These are phyloP conservation scores for Opeltia flavorubescens DNA, from an alignment of 495 filamentous ascomycete genomes.

Conservation along the genomic window DNA sequence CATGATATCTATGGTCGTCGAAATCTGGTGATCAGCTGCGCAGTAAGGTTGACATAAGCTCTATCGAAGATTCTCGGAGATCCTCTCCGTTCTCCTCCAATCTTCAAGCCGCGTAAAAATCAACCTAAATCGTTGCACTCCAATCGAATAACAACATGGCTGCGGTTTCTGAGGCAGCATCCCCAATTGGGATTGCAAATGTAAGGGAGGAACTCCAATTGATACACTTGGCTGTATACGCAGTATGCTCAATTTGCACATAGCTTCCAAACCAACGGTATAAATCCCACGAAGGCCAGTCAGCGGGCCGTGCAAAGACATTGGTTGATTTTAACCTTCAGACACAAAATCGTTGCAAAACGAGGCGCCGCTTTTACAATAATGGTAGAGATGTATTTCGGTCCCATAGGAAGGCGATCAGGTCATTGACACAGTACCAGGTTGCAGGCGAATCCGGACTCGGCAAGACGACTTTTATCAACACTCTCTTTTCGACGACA, in stretches of 20 bases:
- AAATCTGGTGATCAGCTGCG: too few relatives aligned
- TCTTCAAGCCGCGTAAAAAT: background rate
- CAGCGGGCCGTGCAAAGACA: slow-evolving; percentile 1
- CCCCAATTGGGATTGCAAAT: slow-evolving; percentile 99
- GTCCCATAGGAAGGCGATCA: background rate
- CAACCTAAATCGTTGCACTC: background rate
- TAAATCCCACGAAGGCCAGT: background rate
- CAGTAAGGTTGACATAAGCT: background rate
- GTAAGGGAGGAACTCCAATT: slow-evolving; percentile 27
- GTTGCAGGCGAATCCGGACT: slow-evolving; percentile 97
- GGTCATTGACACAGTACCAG: slow-evolving; percentile 25
- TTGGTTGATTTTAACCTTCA: slow-evolving; percentile 13
- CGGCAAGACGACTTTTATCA: slow-evolving; percentile 99
- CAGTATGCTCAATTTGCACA: slow-evolving; percentile 7
- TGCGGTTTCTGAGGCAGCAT: slow-evolving; percentile 66
- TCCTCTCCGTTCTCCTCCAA: background rate
- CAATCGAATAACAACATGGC: slow-evolving; percentile 44
- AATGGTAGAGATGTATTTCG: slow-evolving; percentile 51
- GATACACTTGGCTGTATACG: background rate
- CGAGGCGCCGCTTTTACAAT: slow-evolving; percentile 97
- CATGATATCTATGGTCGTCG: too few relatives aligned
- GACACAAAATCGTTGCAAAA: slow-evolving; percentile 99
- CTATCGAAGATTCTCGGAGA: background rate
- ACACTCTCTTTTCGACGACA: slow-evolving; percentile 97
- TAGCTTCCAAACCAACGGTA: slow-evolving; percentile 83